phyloP scores from a whole-genome alignment of 176 grass and related monocot species.

The Aegilops longissima region DNA sequence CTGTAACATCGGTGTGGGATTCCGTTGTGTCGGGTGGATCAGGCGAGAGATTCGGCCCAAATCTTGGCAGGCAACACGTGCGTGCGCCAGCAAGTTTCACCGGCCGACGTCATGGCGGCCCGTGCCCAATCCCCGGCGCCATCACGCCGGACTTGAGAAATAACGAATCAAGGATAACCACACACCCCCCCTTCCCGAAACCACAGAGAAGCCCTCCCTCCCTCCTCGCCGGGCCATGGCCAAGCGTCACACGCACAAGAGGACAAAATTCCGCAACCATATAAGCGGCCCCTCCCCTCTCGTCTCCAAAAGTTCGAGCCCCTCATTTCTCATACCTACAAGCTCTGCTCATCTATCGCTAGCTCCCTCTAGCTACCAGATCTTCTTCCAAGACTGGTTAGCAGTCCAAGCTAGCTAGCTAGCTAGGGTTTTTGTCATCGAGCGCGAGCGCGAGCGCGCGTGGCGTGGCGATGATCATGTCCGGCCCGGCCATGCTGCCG shows the following conservation, averaged over 20 bases:
- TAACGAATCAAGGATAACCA: conserved; percentile 21
- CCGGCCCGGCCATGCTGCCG: conserved; percentile 69
- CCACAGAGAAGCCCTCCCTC: background rate
- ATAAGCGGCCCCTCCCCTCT: conserved; percentile 54
- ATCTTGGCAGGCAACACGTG: conserved; percentile 24
- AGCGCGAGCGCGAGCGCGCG: background rate
- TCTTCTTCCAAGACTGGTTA: background rate
- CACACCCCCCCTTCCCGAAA: background rate
- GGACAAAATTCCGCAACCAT: conserved; percentile 50
- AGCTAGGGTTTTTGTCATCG: background rate
- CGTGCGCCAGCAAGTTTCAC: conserved; percentile 9
- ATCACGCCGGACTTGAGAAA: conserved; percentile 19
- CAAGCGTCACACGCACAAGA: conserved; percentile 9
- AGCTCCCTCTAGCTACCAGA: background rate
- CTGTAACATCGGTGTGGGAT: background rate
- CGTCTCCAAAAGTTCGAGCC: conserved; percentile 63
- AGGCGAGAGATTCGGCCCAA: background rate
- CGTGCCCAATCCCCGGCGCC: background rate
- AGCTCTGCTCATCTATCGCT: background rate
- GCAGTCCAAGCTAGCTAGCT: background rate
- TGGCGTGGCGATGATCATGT: conserved; percentile 32
- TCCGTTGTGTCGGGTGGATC: background rate
- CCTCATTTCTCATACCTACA: conserved; percentile 20
- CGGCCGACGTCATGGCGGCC: background rate
- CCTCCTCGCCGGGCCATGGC: background rate